phyloP scores from a whole-genome alignment of 2,329 filamentous ascomycete species.

The Aspergillus jensenii region DNA sequence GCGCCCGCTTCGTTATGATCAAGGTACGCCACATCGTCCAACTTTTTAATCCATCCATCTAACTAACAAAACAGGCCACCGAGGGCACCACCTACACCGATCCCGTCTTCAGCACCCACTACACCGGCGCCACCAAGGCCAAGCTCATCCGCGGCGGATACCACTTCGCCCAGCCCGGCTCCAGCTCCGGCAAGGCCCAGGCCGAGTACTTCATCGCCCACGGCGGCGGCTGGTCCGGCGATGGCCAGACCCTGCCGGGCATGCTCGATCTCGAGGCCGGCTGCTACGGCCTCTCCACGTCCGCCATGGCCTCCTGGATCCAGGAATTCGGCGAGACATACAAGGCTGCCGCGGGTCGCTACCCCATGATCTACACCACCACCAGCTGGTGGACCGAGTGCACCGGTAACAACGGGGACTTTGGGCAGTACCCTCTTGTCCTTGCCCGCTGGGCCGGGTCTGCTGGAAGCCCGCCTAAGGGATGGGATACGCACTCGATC shows the following conservation, averaged over 20 bases:
- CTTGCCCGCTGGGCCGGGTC: slow-evolving; percentile 46
- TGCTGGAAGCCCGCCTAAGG: slow-evolving; percentile 47
- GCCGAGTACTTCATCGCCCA: slow-evolving; percentile 53
- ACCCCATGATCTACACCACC: slow-evolving; percentile 55
- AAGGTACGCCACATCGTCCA: slow-evolving; percentile 18
- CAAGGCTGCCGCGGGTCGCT: slow-evolving; percentile 45
- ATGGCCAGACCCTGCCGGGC: slow-evolving; percentile 56
- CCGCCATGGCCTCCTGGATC: slow-evolving; percentile 54
- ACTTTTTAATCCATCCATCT: too few species aligned
- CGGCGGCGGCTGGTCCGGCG: slow-evolving; percentile 54
- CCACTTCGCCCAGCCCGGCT: slow-evolving; percentile 53
- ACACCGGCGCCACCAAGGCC: slow-evolving; percentile 50
- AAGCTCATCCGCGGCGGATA: slow-evolving; percentile 56
- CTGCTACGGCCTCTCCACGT: slow-evolving; percentile 48
- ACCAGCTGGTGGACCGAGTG: slow-evolving; percentile 55
- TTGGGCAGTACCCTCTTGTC: slow-evolving; percentile 50
- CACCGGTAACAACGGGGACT: slow-evolving; percentile 51
- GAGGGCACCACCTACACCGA: slow-evolving; percentile 50
- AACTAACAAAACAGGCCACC: slow-evolving; percentile 43
- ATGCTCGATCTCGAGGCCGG: slow-evolving; percentile 57
- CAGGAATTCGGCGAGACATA: slow-evolving; percentile 53
- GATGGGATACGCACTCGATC: slow-evolving; percentile 32
- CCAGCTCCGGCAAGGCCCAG: slow-evolving; percentile 47
- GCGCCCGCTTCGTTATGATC: slow-evolving; percentile 36
- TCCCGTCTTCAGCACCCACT: slow-evolving; percentile 49